Evolutionary conservation across 2,329 filamentous ascomycete genomes (phyloP).

Genomic region (Lecanicillium sp.): DNA sequence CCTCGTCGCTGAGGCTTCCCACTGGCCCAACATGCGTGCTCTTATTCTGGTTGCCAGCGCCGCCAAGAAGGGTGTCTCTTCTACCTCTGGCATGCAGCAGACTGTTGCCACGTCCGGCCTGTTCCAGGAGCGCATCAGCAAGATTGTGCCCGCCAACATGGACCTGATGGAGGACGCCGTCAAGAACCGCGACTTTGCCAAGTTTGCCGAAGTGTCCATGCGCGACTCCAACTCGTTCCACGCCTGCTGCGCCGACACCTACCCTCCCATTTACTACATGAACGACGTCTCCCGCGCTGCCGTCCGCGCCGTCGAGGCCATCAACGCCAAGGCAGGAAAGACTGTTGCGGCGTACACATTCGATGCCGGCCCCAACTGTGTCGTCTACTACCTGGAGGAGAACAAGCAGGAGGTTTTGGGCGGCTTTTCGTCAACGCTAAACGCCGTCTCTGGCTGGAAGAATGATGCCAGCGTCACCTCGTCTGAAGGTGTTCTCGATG

Average conservation of each 20-base stretch:
- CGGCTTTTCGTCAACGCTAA: conserved; percentile 63
- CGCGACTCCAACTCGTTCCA: conserved; percentile 97
- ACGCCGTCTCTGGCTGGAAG: conserved; percentile 64
- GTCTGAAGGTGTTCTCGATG: conserved; percentile 52
- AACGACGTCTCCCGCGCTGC: conserved; percentile 88
- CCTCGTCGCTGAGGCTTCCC: conserved; percentile 76
- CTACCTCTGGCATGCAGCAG: conserved; percentile 92
- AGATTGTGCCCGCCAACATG: conserved; percentile 80
- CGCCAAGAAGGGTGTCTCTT: conserved; percentile 91
- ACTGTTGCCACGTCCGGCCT: conserved; percentile 88
- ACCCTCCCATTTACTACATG: conserved; percentile 97
- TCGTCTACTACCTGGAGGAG: conserved; percentile 88
- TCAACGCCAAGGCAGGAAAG: conserved; percentile 74
- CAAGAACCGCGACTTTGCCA: conserved; percentile 67
- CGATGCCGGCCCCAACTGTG: conserved; percentile 93
- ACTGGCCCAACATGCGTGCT: conserved; percentile 95
- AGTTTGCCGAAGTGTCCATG: conserved; percentile 89
- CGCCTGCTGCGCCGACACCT: conserved; percentile 87
- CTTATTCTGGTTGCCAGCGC: conserved; percentile 86
- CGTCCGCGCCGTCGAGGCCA: conserved; percentile 78
- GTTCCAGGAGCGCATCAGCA: conserved; percentile 67
- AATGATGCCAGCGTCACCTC: conserved; percentile 45
- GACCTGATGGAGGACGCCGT: conserved; percentile 77
- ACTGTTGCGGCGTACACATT: conserved; percentile 92
- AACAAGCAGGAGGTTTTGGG: conserved; percentile 67